A percentile compares a stretch with the other conserved stretches of the same genome.
Conservation (phyloP, 2,329 filamentous ascomycete species). For the Cryphonectria japonica region DNA sequence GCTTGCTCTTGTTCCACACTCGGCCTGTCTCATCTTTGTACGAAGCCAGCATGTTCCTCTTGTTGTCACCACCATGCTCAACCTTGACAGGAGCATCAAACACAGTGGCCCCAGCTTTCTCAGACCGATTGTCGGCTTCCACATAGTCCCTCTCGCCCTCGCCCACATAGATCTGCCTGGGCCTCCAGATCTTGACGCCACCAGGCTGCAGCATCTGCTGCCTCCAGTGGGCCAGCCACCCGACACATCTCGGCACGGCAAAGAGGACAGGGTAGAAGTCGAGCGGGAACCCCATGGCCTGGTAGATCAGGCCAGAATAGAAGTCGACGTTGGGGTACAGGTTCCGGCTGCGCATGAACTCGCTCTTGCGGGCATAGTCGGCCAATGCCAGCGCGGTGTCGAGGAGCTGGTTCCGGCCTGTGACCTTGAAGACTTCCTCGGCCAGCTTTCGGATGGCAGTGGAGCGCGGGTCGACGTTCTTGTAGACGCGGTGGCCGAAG, state of each 20-base stretch:
- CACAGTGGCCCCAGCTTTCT: slow-evolving; percentile 37
- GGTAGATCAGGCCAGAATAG: slow-evolving; percentile 56
- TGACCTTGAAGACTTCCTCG: slow-evolving; percentile 54
- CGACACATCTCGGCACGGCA: slow-evolving; percentile 54
- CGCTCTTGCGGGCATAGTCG: slow-evolving; percentile 49
- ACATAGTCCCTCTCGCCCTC: slow-evolving; percentile 50
- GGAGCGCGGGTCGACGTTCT: slow-evolving; percentile 57
- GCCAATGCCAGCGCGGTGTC: slow-evolving; percentile 52
- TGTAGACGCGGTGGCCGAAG: slow-evolving; percentile 60
- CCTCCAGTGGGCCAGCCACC: slow-evolving; percentile 57
- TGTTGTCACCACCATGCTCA: slow-evolving; percentile 47
- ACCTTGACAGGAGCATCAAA: slow-evolving; percentile 44
- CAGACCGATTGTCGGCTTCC: slow-evolving; percentile 40
- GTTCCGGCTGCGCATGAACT: slow-evolving; percentile 53
- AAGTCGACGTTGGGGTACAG: slow-evolving; percentile 58
- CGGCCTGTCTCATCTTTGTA: slow-evolving; percentile 44
- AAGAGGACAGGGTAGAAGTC: slow-evolving; percentile 58
- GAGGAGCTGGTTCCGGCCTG: slow-evolving; percentile 54
- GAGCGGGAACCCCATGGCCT: slow-evolving; percentile 56
- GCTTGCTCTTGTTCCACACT: slow-evolving; percentile 36
- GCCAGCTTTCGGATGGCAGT: slow-evolving; percentile 54
- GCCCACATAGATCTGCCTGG: slow-evolving; percentile 53
- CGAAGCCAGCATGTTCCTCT: slow-evolving; percentile 45
- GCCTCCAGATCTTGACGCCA: slow-evolving; percentile 56
- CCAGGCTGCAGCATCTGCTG: slow-evolving; percentile 51